Conservation (phyloP, 352 stramenopile genomes). For the Phytophthora kernoviae region DNA sequence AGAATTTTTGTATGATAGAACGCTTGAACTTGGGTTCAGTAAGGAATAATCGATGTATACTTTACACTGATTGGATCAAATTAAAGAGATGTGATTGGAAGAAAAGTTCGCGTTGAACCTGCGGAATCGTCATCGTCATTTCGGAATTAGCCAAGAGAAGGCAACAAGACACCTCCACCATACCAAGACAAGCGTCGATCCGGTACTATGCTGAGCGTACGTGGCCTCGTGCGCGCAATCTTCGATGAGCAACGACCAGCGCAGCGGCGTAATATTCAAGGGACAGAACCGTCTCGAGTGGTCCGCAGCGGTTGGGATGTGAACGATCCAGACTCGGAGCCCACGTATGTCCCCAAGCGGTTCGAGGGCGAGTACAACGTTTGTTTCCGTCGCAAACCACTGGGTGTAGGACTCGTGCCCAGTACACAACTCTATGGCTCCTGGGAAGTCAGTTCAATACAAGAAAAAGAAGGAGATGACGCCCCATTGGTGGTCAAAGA, state of each 20-base stretch:
- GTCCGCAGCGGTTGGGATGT: slow-evolving; percentile 22
- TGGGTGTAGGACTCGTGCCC: slow-evolving; percentile 77
- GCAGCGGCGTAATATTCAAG: no score
- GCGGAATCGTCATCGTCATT: neutral
- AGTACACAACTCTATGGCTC: slow-evolving; percentile 81
- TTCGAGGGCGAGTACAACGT: slow-evolving; percentile 76
- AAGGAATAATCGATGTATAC: no score
- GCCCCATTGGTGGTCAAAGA: slow-evolving; percentile 6
- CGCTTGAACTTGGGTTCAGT: no score
- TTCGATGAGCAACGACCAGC: slow-evolving; percentile 35
- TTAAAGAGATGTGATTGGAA: no score
- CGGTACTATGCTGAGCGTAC: slow-evolving; percentile 33
- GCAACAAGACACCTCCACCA: neutral
- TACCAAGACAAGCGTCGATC: neutral
- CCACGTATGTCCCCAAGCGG: slow-evolving; percentile 45
- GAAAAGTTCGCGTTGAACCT: neutral
- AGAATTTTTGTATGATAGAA: no score
- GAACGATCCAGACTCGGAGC: slow-evolving; percentile 22
- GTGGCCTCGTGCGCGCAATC: slow-evolving; percentile 41
- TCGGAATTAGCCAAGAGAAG: neutral
- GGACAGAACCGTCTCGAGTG: no score
- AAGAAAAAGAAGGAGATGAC: slow-evolving; percentile 16
- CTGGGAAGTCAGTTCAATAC: slow-evolving; percentile 74
- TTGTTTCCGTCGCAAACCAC: slow-evolving; percentile 64
- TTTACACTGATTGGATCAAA: no score